Evolutionary conservation across 2,329 filamentous ascomycete genomes (phyloP).

Genomic region (Fusarium avenaceum): DNA sequence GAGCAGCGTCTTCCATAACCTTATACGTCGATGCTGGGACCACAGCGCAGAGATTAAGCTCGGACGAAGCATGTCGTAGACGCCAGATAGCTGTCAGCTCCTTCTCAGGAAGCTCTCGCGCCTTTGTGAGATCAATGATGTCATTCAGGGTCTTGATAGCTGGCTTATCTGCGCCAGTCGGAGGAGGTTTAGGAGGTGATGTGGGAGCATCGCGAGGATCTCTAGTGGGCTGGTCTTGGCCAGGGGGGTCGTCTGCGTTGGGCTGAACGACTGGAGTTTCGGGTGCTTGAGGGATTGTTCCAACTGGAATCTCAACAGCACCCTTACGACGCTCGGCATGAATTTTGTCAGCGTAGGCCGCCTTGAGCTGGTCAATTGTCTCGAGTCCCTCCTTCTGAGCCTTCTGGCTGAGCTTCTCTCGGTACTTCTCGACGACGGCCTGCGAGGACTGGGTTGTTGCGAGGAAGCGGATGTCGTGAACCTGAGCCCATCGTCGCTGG

Average conservation of each 20-base stretch:
- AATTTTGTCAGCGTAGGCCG: conserved; percentile 89
- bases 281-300: conserved; percentile 54
- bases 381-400: conserved; percentile 78
- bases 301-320: conserved; percentile 61
- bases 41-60: conserved; percentile 84
- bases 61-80: conserved; percentile 80
- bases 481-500: conserved; percentile 90
- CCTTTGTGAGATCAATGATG: conserved; percentile 84
- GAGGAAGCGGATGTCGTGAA: conserved; percentile 92
- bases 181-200: conserved; percentile 26
- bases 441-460: conserved; percentile 79
- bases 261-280: conserved; percentile 55
- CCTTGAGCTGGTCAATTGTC: conserved; percentile 81
- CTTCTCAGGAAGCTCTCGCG: conserved; percentile 76
- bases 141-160: conserved; percentile 63
- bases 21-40: conserved; percentile 81
- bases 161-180: conserved; percentile 46
- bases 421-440: conserved; percentile 85
- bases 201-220: conserved; percentile 26
- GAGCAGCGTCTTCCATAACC: conserved; percentile 78
- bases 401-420: conserved; percentile 85
- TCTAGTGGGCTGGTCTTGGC: conserved; percentile 31
- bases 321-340: conserved; percentile 76
- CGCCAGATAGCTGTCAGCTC: conserved; percentile 94
- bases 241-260: conserved; percentile 53